These are phyloP conservation scores for Opeltia flavorubescens DNA, from an alignment of 495 filamentous ascomycete species.

Conservation along the genomic window DNA sequence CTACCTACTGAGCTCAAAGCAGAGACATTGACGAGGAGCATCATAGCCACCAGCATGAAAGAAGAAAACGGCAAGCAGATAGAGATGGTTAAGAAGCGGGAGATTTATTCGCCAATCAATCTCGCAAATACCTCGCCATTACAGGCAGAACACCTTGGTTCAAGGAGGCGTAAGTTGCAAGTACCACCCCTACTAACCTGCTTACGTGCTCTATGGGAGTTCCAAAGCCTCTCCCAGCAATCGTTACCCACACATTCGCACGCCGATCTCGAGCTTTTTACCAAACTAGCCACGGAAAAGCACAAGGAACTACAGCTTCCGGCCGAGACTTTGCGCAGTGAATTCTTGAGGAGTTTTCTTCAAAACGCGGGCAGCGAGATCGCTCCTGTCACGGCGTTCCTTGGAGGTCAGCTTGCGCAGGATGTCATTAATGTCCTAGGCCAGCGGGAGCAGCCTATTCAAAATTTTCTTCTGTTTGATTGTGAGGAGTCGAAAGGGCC, in stretches of 20 bases:
- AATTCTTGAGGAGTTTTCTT: conserved; percentile 69
- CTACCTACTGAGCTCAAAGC: conserved; percentile 42
- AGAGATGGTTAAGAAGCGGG: conserved; percentile 85
- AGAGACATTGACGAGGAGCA: conserved; percentile 65
- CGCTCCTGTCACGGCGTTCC: conserved; percentile 73
- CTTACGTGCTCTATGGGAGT: conserved; percentile 73
- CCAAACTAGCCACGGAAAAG: conserved; percentile 56
- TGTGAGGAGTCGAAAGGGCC: conserved; percentile 63
- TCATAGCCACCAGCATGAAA: conserved; percentile 57
- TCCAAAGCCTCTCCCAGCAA: conserved; percentile 34
- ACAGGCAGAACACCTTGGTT: conserved; percentile 50
- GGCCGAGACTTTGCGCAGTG: conserved; percentile 54
- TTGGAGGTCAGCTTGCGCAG: conserved; percentile 83
- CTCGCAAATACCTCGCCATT: conserved; percentile 64
- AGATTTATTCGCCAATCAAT: conserved; percentile 69
- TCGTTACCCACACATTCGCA: conserved; percentile 43
- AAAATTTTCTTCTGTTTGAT: conserved; percentile 89
- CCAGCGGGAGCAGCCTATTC: conserved; percentile 78
- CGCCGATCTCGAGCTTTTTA: conserved; percentile 56
- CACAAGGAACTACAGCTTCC: conserved; percentile 69
- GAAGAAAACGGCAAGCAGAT: conserved; percentile 58
- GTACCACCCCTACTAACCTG: conserved; percentile 73
- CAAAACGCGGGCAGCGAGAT: conserved; percentile 72
- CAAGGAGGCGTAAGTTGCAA: conserved; percentile 51
- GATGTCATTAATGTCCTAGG: conserved; percentile 95